phyloP scores from a whole-genome alignment of 768 basidiomycete genomes.

The Psilocybe cyanescens region DNA sequence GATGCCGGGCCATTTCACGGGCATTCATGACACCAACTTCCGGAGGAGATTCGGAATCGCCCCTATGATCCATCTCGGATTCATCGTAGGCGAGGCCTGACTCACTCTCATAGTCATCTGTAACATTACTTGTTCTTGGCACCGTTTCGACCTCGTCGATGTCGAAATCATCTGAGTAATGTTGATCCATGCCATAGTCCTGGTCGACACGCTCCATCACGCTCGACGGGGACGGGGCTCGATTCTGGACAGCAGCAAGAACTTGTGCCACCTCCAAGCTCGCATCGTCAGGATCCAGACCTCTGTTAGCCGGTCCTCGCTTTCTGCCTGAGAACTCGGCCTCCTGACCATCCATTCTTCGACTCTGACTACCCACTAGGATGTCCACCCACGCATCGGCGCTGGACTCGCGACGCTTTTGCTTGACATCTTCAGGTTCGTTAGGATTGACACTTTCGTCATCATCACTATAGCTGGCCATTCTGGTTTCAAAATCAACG shows the following conservation, averaged over 20 bases:
- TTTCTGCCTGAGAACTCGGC: conserved; percentile 36
- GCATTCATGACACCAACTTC: conserved; percentile 27
- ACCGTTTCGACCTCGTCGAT: conserved; percentile 55
- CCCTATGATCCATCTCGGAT: conserved; percentile 27
- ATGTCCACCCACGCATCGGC: conserved; percentile 93
- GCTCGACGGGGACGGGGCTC: conserved; percentile 40
- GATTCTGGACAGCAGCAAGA: conserved; percentile 57
- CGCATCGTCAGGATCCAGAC: conserved; percentile 68
- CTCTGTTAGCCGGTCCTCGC: conserved; percentile 32
- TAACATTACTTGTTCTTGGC: conserved; percentile 37
- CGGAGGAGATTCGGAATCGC: conserved; percentile 22
- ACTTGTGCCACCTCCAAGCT: conserved; percentile 76
- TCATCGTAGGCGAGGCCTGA: conserved; percentile 29
- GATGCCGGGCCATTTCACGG: conserved; percentile 35
- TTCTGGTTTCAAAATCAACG: conserved; percentile 82
- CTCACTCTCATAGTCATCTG: conserved; percentile 29
- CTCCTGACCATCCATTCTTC: conserved; percentile 62
- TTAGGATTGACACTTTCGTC: conserved; percentile 38
- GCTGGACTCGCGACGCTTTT: conserved; percentile 48
- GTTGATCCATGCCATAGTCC: conserved; percentile 37
- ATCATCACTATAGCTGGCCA: conserved; percentile 65
- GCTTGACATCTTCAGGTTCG: conserved; percentile 46
- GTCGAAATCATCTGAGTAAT: conserved; percentile 50
- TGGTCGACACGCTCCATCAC: conserved; percentile 38
- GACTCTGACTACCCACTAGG: conserved; percentile 60